Base-by-base conservation (phyloP, 2,329 filamentous ascomycete species). In the Fusarium tricinctum region DNA sequence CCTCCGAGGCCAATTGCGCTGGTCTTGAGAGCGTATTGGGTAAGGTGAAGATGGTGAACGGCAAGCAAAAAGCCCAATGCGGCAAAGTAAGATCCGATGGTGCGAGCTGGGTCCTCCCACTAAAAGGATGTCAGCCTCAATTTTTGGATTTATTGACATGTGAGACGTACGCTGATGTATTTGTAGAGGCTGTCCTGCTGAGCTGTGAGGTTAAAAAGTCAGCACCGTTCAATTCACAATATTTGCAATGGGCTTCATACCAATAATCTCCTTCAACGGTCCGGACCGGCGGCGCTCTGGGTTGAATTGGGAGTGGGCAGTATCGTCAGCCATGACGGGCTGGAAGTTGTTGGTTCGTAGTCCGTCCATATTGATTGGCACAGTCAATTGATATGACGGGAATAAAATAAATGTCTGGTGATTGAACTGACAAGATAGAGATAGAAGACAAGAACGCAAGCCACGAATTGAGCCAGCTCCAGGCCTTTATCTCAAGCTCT, bases 141-240 rank as follows among this genome's bases (percentile, higher is more conserved):
- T 15, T 17, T 5, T 15, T 14, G 15, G 0, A 6, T 7, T 8
- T 2, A 13, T 3, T 2, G 6, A 3, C 13, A 7, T 14, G 2
- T 14, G 2, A n/a, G 4, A 50, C 66, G 5, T 60, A 72, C 69
- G 5, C 69, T 72, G 55, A 72, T 68, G 57, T 72, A 72, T 33
- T 66, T 72, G 60, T 72, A 72, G 0, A 72, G 69, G 7, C 70
- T 72, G 33, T 72, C 69, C 23, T 72, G 69, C 8, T 72, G 53
- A 6, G 59, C 70, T 70, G 33, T 7, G 4, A 2, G 15, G 3
- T 7, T 1, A 39, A 1, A 22, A 12, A 10, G n/a, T 63, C 5
- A 69, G 55, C 20, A 17, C 13, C 30, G 2, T 9, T 40, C 22
- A 26, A n/a, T 14, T 14, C 3, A 8, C 5, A 13, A 8, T 7